phyloP scores from a whole-genome alignment of 139 green algal genomes.

The Closterium sp. region DNA sequence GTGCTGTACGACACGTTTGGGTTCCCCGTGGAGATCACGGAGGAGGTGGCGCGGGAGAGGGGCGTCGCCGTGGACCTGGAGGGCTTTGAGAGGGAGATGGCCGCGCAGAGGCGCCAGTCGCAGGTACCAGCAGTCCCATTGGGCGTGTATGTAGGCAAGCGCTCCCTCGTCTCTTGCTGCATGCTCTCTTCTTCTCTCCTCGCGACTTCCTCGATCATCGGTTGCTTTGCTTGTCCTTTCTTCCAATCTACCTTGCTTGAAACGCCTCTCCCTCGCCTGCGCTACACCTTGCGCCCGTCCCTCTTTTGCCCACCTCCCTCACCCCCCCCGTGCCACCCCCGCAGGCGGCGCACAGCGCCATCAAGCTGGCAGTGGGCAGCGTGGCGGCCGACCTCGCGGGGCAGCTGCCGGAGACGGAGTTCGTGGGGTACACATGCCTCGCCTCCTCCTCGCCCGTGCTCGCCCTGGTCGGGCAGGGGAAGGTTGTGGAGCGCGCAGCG shows the following conservation, averaged over 20 bases:
- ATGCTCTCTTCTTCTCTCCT: neutral
- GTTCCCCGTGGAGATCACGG: constrained; percentile 85
- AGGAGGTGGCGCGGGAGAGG: constrained; percentile 53
- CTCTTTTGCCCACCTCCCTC: neutral
- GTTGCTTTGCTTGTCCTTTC: too few species aligned
- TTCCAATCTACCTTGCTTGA: too few species aligned
- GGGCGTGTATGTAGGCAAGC: neutral
- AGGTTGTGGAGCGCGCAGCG: constrained; percentile 45
- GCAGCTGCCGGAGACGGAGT: constrained; percentile 58
- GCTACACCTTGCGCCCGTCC: too few species aligned
- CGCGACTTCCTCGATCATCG: neutral
- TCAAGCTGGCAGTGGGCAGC: constrained; percentile 68
- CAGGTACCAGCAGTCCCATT: constrained; percentile 13
- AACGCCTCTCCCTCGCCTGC: too few species aligned
- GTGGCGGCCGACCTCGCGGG: constrained; percentile 55
- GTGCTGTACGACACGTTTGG: constrained; percentile 85
- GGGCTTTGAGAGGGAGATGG: constrained; percentile 51
- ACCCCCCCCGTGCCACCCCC: neutral
- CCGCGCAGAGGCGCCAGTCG: constrained; percentile 59
- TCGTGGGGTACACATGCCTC: constrained; percentile 59
- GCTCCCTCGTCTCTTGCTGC: neutral
- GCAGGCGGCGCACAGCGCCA: constrained; percentile 58
- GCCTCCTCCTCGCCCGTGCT: constrained; percentile 48
- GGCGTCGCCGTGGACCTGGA: constrained; percentile 56
- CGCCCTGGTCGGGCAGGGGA: constrained; percentile 64